Evolutionary conservation across 352 stramenopile species (phyloP).

Genomic region (Thalassiosira mediterranea): DNA sequence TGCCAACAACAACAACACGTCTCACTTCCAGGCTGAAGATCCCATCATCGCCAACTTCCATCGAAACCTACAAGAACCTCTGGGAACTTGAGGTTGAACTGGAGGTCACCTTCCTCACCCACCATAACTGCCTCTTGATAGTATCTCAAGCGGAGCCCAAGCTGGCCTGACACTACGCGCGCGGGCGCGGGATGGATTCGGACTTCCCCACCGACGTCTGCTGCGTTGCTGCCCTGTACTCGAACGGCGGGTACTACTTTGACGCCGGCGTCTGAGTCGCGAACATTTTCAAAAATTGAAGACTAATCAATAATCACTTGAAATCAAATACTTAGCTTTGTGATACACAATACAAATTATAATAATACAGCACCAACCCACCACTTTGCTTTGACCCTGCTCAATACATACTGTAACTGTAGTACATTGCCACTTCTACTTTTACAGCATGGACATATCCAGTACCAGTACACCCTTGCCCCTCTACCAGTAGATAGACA

Average conservation of each 20-base stretch:
- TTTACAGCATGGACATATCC: too few relatives aligned
- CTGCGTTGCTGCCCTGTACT: conserved; percentile 40
- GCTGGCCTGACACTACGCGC: conserved; percentile 36
- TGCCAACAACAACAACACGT: too few relatives aligned
- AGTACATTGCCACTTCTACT: too few relatives aligned
- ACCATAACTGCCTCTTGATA: conserved; percentile 32
- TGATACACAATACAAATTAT: too few relatives aligned
- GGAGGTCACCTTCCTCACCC: conserved; percentile 35
- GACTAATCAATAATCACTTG: too few relatives aligned
- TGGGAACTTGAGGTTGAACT: conserved; percentile 24
- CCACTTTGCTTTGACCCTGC: too few relatives aligned
- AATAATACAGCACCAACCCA: too few relatives aligned
- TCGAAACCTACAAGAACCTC: conserved; percentile 39
- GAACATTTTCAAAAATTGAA: conserved; percentile 9
- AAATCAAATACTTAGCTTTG: too few relatives aligned
- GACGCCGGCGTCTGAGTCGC: conserved; percentile 27
- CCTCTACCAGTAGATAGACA: too few relatives aligned
- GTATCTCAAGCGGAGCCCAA: conserved; percentile 43
- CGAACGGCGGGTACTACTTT: conserved; percentile 49
- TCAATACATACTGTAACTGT: too few relatives aligned
- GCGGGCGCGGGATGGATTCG: conserved; percentile 26
- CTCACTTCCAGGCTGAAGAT: conserved; percentile 18
- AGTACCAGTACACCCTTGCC: too few relatives aligned
- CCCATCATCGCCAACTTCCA: conserved; percentile 46
- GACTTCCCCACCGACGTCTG: conserved; percentile 56